phyloP scores from a whole-genome alignment of 129 eudicot species.

The Centrapalus pauciflorus region DNA sequence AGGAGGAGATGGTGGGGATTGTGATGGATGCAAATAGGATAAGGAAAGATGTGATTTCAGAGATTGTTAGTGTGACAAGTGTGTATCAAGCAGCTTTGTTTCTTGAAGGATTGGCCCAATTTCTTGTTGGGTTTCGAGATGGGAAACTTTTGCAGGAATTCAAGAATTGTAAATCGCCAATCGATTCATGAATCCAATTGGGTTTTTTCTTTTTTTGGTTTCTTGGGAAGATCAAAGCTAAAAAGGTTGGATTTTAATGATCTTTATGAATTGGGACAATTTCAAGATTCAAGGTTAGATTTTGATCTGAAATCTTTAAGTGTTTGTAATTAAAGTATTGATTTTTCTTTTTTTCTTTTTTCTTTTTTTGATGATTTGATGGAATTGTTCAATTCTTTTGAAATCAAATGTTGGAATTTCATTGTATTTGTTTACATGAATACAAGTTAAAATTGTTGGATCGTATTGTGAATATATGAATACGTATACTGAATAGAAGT shows the following conservation, averaged over 20 bases:
- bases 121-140: conserved; percentile 80
- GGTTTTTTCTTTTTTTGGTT: conserved; percentile 14
- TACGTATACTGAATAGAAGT: too few species aligned
- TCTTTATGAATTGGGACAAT: too few species aligned
- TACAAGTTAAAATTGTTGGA: too few species aligned
- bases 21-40: conserved; percentile 84
- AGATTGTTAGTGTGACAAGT: conserved; percentile 55
- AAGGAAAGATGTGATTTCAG: conserved; percentile 67
- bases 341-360: conserved; percentile 9
- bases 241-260: conserved; percentile 10
- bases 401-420: too few species aligned
- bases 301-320: neutral
- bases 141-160: conserved; percentile 48
- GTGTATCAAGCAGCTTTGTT: conserved; percentile 81
- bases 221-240: neutral
- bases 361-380: conserved; percentile 1
- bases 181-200: conserved; percentile 24
- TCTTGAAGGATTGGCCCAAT: conserved; percentile 74
- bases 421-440: too few species aligned
- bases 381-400: too few species aligned
- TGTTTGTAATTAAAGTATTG: neutral
- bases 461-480: too few species aligned
- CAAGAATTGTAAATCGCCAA: conserved; percentile 26
- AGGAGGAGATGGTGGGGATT: conserved; percentile 74
- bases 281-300: conserved; percentile 10